Base-by-base conservation (phyloP, 306 rosid genomes). In the Corylus avellana region DNA sequence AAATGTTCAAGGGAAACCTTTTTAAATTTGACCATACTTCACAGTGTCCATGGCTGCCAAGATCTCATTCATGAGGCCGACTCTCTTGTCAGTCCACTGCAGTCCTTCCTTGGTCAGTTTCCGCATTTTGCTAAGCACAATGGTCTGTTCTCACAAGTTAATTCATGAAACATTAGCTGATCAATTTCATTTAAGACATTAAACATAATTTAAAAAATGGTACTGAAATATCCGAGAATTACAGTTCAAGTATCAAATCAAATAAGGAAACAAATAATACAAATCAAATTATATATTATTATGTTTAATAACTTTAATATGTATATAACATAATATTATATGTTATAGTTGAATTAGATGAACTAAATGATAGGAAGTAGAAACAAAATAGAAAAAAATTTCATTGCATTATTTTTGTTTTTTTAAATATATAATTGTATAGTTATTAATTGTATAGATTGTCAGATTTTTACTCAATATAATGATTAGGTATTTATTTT, bases 31-130 rank as follows among this genome's bases (percentile, higher is more conserved):
- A 67, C 54, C 92, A 64, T 94, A 94, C 98, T 94, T 94, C 79
- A 92, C 89, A 16, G 93, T 88, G 77, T 94, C 97, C 98, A 92
- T 94, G 79, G 98, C 96, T 44, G 91, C 75, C 74, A 94, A 84
- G 82, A 94, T 91, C 88, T 94, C 98, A 79, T 87, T 87, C 93
- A 88, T 83, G 63, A 90, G 91, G 78, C 97, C 94, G 29, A 94
- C 98, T 85, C 98, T 94, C 84, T 85, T 92, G 89, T 94, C 98
- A 6, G 96, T 89, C 79, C 80, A 82, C 73, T 85, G 94, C 58
- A 89, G 84, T 82, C 92, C 97, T 79, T 90, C 94, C 83, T 86
- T 90, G 39, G 91, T 87, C 58, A 90, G 80, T 73, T 91, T 92
- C 61, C 90, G 84, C 97, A 91, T 91, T 88, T 87, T 92, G 87